phyloP scores from a whole-genome alignment of 2,329 filamentous ascomycete species.

The Alternaria sp. region DNA sequence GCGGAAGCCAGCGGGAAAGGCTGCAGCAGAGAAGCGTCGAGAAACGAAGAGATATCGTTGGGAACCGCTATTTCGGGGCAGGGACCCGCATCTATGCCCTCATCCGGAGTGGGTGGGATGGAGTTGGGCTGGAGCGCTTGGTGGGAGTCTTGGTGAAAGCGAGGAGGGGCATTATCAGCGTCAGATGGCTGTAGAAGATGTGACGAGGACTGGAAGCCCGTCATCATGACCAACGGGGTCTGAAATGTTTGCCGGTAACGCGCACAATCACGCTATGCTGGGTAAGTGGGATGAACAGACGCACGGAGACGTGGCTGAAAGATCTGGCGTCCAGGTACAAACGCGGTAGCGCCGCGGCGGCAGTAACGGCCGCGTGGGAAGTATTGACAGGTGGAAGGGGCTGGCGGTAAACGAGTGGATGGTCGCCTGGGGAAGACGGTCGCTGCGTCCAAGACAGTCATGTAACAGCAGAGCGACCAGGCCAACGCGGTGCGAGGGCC shows the following conservation, averaged over 20 bases:
- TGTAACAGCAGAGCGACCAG: background rate
- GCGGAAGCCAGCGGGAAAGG: conserved; percentile 39
- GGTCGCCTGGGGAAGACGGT: background rate
- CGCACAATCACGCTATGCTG: conserved; percentile 18
- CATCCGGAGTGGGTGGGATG: conserved; percentile 31
- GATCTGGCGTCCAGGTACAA: conserved; percentile 30
- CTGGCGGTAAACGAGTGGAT: conserved; percentile 4
- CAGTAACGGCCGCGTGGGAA: conserved; percentile 22
- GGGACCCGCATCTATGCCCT: conserved; percentile 18
- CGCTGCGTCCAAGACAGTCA: background rate
- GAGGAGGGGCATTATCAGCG: conserved; percentile 16
- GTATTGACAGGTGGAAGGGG: conserved; percentile 5
- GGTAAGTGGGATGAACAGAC: conserved; percentile 23
- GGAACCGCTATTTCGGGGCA: conserved; percentile 20
- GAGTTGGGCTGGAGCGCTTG: conserved; percentile 9
- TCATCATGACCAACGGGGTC: conserved; percentile 21
- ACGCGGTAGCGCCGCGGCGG: conserved; percentile 27
- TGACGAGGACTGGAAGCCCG: conserved; percentile 14
- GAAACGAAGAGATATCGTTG: conserved; percentile 28
- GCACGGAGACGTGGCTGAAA: conserved; percentile 33
- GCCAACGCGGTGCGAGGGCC: background rate
- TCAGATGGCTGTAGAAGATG: conserved; percentile 19
- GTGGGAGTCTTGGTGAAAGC: background rate
- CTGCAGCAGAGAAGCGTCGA: conserved; percentile 37
- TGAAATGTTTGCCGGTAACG: conserved; percentile 16